Percentiles rank a stretch among this genome's conserved stretches.
Conservation (phyloP, 1,284 basidiomycete species). For the Tilletia horrida region DNA sequence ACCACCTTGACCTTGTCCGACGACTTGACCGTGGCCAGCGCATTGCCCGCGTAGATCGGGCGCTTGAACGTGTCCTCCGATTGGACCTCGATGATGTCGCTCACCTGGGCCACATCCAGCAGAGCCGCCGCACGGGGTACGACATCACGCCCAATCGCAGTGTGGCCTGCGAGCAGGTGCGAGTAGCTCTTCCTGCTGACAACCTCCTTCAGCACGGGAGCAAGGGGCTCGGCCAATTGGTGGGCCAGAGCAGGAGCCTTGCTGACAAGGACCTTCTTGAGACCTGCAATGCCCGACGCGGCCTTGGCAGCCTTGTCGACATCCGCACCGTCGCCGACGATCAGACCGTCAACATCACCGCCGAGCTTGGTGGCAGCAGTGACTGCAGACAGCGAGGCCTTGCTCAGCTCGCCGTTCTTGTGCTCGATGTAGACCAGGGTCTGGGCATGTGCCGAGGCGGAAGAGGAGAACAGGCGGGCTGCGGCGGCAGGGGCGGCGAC, state of each 20-base stretch:
- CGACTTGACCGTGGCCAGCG: conserved; percentile 85
- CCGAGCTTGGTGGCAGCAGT: conserved; percentile 78
- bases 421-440: conserved; percentile 86
- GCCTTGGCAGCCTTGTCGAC: conserved; percentile 73
- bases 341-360: conserved; percentile 82
- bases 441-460: conserved; percentile 48
- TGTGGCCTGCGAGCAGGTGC: conserved; percentile 81
- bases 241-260: conserved; percentile 41
- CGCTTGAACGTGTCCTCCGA: conserved; percentile 76
- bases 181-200: conserved; percentile 63
- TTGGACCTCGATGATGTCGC: conserved; percentile 87
- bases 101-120: conserved; percentile 69
- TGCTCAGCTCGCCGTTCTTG: conserved; percentile 73
- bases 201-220: conserved; percentile 60
- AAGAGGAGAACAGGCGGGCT: conserved; percentile 33
- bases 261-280: conserved; percentile 57
- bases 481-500: conserved; percentile 17
- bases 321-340: conserved; percentile 72
- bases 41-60: conserved; percentile 97
- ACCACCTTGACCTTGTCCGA: conserved; percentile 83
- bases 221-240: conserved; percentile 56
- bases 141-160: conserved; percentile 69
- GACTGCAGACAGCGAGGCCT: conserved; percentile 80
- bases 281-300: conserved; percentile 69
- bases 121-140: conserved; percentile 82